These are phyloP conservation scores for Zasmidium angulare DNA, from an alignment of 2,329 filamentous ascomycete genomes.

Conservation along the genomic window DNA sequence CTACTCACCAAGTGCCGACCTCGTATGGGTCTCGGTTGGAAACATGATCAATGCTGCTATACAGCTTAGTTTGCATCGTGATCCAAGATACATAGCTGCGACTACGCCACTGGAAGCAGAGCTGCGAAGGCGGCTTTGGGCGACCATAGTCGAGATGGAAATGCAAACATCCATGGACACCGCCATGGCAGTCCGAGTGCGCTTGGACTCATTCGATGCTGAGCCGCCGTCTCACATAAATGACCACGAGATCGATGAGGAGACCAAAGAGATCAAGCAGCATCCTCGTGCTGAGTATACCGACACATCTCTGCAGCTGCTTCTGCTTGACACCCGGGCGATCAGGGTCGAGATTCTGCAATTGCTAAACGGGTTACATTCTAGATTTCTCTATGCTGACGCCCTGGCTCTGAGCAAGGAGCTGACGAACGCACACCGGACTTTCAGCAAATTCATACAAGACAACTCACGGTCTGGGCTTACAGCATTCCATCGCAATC, in stretches of 20 bases:
- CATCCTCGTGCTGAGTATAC: neutral
- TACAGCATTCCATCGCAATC: neutral
- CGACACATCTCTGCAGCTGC: neutral
- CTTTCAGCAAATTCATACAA: neutral
- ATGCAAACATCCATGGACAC: neutral
- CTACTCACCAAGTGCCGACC: neutral
- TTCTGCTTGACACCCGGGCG: neutral
- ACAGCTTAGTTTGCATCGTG: neutral
- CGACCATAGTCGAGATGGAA: neutral
- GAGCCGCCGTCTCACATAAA: neutral
- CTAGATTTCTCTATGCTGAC: neutral
- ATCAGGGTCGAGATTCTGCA: neutral
- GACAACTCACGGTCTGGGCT: neutral
- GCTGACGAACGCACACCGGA: neutral
- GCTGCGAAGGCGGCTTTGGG: neutral
- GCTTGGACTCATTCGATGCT: neutral
- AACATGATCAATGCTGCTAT: neutral
- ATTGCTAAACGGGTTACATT: neutral
- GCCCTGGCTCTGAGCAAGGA: neutral
- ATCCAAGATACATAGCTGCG: neutral
- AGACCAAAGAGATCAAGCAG: neutral
- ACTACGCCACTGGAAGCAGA: neutral
- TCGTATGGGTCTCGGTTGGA: neutral
- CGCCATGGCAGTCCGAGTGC: neutral
- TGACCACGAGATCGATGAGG: neutral